Evolutionary conservation across 768 basidiomycete species (phyloP).

Genomic region (Serendipita sp.): DNA sequence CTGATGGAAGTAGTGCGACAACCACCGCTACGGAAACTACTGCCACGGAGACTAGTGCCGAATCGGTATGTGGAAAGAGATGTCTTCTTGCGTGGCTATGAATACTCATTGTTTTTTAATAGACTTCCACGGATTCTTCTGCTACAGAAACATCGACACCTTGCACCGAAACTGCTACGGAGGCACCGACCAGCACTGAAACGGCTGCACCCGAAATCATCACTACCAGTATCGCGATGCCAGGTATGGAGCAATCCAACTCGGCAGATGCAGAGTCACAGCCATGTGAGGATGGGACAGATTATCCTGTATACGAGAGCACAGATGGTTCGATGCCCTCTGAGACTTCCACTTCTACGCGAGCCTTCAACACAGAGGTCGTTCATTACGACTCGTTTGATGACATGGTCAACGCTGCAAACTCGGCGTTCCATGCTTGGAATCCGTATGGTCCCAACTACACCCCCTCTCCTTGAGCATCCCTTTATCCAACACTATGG

Average conservation of each 20-base stretch:
- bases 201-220: background rate
- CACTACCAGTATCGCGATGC: background rate
- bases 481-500: no score
- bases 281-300: background rate
- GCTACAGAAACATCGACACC: background rate
- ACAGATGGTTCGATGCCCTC: background rate
- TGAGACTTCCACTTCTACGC: background rate
- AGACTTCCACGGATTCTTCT: background rate
- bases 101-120: background rate
- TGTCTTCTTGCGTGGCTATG: no score
- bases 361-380: background rate
- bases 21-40: background rate
- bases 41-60: background rate
- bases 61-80: background rate
- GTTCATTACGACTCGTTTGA: conserved; percentile 1
- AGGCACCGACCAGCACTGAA: background rate
- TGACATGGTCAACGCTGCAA: conserved; percentile 1
- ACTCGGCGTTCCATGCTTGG: conserved; percentile 3
- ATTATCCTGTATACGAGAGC: background rate
- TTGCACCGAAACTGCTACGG: conserved; percentile 1
- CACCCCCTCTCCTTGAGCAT: background rate
- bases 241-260: background rate
- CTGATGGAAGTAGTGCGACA: background rate
- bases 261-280: background rate
- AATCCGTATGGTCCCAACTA: background rate